Base-by-base conservation (phyloP, 345 rosid genomes). In the Eucalyptus sp. region DNA sequence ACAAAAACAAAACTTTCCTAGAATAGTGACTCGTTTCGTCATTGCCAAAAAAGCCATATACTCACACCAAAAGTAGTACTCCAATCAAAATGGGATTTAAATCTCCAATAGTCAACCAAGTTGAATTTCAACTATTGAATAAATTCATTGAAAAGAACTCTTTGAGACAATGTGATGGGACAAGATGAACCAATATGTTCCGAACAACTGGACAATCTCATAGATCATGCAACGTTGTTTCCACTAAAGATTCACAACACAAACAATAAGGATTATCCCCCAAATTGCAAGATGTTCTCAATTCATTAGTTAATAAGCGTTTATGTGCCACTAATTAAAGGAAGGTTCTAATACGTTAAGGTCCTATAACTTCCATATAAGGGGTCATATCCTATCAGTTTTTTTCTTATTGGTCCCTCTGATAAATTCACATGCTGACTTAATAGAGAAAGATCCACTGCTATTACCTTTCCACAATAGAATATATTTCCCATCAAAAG, bases 41-140 rank as follows among this genome's bases (percentile, higher is more conserved):
- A 22, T 54, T 22, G 5, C 60, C 60, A 54, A 54, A 54, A 54
- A 54, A 4, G 12, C 60, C 2, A 54, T 54, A 8, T 22, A 54
- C 13, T 24, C 62, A 4, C 13, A 25, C 29, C 62, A 58, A 58
- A 58, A 58, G 13, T 56, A 24, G 6, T 58, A 24, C 29, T 58
- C 62, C 62, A 58, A 51, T 4, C 62, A 58, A 22, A 58, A 2
- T 56, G 62, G 1, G 56, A 24, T 4, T 58, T 58, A 25, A 56
- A 58, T 58, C 3, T 58, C 1, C 2, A 0, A 6, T 58, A 22
- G 2, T 58, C 62, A 58, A 25, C 6, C 6, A 0, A 0, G 6
- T 58, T 58, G 6, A 11, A 60, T 27, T 60, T 58, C 29, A 58
- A 58, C 11, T 24, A 56, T 24, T 24, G 3, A 24, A 56, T 4